A percentile compares a stretch with the other conserved stretches of the same genome.
Evolutionary conservation across 768 basidiomycete species (phyloP).

Genomic region (Boletellus emodensis): DNA sequence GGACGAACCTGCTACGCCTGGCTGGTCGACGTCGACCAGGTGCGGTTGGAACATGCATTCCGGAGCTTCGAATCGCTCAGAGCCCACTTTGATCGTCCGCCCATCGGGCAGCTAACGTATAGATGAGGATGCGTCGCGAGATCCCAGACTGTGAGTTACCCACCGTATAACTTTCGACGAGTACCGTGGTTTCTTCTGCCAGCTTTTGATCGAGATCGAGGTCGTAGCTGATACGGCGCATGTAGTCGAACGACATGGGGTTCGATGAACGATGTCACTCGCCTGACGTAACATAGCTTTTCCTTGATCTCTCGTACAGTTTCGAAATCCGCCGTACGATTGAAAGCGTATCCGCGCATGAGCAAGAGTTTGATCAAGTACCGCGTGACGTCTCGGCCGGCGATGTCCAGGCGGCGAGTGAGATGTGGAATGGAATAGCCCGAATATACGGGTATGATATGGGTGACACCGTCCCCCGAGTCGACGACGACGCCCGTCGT

Average conservation of each 20-base stretch:
- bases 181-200: conserved; percentile 91
- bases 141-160: conserved; percentile 17
- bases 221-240: conserved; percentile 65
- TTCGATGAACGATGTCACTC: conserved; percentile 13
- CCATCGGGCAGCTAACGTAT: conserved; percentile 81
- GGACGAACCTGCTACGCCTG: conserved; percentile 82
- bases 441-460: conserved; percentile 98
- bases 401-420: conserved; percentile 92
- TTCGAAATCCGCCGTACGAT: conserved; percentile 98
- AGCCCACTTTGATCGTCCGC: conserved; percentile 93
- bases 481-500: conserved; percentile 99
- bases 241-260: background rate
- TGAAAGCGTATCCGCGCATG: conserved; percentile 99
- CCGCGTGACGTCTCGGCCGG: conserved; percentile 95
- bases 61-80: conserved; percentile 97
- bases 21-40: conserved; percentile 94
- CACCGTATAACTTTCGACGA: conserved; percentile 96
- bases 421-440: conserved; percentile 95
- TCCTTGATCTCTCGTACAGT: conserved; percentile 99
- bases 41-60: conserved; percentile 99
- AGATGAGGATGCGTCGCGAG: conserved; percentile 5
- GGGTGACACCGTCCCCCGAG: conserved; percentile 98
- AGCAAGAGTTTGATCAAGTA: conserved; percentile 99
- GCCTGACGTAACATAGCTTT: conserved; percentile 98
- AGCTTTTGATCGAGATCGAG: conserved; percentile 92